These are phyloP conservation scores for Austroboletus eburneus DNA, from an alignment of 768 basidiomycete genomes.

Conservation along the genomic window DNA sequence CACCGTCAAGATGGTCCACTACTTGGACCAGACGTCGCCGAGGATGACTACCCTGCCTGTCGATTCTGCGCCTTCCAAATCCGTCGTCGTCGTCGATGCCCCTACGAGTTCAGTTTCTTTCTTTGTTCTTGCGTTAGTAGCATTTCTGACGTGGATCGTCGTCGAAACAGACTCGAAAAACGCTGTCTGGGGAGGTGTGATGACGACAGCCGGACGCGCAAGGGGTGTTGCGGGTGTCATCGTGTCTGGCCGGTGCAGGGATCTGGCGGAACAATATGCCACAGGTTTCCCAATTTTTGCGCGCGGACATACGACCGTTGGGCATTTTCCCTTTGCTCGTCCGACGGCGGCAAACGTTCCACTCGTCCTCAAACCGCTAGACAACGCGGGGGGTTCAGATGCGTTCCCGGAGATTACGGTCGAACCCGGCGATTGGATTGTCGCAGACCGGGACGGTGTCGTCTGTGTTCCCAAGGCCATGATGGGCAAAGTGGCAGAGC, in stretches of 20 bases:
- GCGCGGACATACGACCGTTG: slow-evolving; percentile 76
- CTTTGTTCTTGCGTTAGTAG: slow-evolving; percentile 16
- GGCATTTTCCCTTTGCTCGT: slow-evolving; percentile 80
- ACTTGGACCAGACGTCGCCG: slow-evolving; percentile 55
- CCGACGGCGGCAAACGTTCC: slow-evolving; percentile 73
- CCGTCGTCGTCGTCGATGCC: slow-evolving; percentile 69
- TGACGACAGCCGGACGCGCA: slow-evolving; percentile 80
- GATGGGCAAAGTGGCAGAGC: slow-evolving; percentile 49
- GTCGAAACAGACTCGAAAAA: slow-evolving; percentile 56
- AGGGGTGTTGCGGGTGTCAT: slow-evolving; percentile 70
- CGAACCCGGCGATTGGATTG: slow-evolving; percentile 75
- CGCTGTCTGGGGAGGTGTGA: slow-evolving; percentile 90
- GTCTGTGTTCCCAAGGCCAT: slow-evolving; percentile 67
- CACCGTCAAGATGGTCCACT: slow-evolving; percentile 78
- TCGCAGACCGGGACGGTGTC: slow-evolving; percentile 88
- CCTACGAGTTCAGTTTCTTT: slow-evolving; percentile 54
- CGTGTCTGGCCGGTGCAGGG: slow-evolving; percentile 82
- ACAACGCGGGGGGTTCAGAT: slow-evolving; percentile 28
- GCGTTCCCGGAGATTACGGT: slow-evolving; percentile 52
- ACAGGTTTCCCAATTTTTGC: slow-evolving; percentile 79
- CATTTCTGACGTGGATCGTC: background rate
- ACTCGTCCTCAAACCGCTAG: slow-evolving; percentile 40
- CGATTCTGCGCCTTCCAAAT: slow-evolving; percentile 57
- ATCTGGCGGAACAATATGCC: slow-evolving; percentile 70
- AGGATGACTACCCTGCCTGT: slow-evolving; percentile 67